phyloP scores from a whole-genome alignment of 352 stramenopile genomes.

The Pythium apleroticum region DNA sequence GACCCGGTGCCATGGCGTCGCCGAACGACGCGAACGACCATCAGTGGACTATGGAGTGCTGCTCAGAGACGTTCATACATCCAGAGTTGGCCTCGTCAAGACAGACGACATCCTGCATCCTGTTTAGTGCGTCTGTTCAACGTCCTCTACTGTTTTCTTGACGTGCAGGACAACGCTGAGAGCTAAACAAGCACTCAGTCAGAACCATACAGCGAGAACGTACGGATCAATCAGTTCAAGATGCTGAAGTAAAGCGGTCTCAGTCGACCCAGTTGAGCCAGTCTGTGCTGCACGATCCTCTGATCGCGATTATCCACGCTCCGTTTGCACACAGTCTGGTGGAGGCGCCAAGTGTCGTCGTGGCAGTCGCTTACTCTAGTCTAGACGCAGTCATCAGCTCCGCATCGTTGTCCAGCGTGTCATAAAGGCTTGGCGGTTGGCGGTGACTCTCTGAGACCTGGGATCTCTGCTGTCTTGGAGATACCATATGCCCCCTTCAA shows the following conservation, averaged over 20 bases:
- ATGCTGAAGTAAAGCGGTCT: not conserved
- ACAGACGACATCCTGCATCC: too few species aligned
- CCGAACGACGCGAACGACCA: too few species aligned
- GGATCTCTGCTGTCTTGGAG: constrained; percentile 1
- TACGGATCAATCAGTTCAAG: too few species aligned
- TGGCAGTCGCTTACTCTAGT: not conserved
- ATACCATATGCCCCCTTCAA: not conserved
- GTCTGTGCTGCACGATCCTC: not conserved
- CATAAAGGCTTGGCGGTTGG: not conserved
- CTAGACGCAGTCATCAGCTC: not conserved
- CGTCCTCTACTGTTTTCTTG: too few species aligned
- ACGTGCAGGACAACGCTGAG: too few species aligned
- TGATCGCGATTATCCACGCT: not conserved
- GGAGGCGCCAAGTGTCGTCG: not conserved
- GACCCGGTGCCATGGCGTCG: too few species aligned
- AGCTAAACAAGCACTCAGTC: too few species aligned
- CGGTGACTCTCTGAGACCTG: constrained; percentile 1
- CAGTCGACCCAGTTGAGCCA: not conserved
- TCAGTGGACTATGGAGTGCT: too few species aligned
- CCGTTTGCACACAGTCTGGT: not conserved
- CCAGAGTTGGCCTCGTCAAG: too few species aligned
- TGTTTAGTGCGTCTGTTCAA: too few species aligned
- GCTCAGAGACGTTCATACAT: too few species aligned
- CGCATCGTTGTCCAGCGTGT: not conserved
- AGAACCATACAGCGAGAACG: too few species aligned